Evolutionary conservation across 306 rosid species (phyloP).

Genomic region (Cicer cuneatum): DNA sequence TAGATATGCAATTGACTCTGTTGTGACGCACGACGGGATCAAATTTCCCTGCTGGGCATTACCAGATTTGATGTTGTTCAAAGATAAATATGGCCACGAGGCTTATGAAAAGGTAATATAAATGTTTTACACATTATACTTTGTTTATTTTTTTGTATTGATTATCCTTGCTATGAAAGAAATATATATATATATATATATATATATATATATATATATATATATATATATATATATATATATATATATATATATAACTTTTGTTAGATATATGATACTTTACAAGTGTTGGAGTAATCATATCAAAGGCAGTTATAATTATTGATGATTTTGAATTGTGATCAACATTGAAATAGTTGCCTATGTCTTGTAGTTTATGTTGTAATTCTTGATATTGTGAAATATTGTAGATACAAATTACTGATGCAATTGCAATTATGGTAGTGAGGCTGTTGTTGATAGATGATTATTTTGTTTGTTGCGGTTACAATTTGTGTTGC

Average conservation of each 20-base stretch:
- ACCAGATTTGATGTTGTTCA: conserved; percentile 69
- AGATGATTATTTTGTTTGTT: not conserved
- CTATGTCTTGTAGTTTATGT: not conserved
- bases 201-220: too few relatives aligned
- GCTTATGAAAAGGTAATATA: conserved; percentile 68
- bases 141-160: not conserved
- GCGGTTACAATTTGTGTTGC: not conserved
- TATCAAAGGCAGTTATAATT: not conserved
- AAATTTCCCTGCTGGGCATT: conserved; percentile 87
- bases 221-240: too few relatives aligned
- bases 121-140: not conserved
- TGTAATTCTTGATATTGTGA: not conserved
- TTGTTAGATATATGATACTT: not conserved
- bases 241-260: too few relatives aligned
- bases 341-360: not conserved
- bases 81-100: conserved; percentile 62
- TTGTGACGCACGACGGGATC: conserved; percentile 82
- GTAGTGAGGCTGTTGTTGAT: not conserved
- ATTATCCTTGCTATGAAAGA: not conserved
- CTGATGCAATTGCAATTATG: not conserved
- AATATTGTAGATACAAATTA: not conserved
- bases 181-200: too few relatives aligned
- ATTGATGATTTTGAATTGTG: not conserved
- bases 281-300: not conserved
- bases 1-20: conserved; percentile 75